Conservation (phyloP, 2,329 filamentous ascomycete species). For the Colletotrichum sp. region DNA sequence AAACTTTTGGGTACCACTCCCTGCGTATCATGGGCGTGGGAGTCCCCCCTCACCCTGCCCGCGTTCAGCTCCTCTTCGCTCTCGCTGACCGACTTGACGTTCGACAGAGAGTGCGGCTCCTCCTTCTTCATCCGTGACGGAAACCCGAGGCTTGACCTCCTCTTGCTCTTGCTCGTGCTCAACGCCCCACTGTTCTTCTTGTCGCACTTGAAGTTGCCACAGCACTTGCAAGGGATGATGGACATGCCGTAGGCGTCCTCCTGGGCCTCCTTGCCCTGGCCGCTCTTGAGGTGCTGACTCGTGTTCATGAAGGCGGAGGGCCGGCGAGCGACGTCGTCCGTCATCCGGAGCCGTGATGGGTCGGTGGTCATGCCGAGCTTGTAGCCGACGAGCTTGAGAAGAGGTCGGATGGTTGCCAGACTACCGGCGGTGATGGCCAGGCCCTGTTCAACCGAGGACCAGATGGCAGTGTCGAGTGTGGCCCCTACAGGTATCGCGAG, state of each 20-base stretch:
- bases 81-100: not conserved
- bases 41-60: not conserved
- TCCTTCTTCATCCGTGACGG: not conserved
- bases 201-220: not conserved
- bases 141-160: not conserved
- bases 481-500: constrained; percentile 27
- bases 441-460: constrained; percentile 51
- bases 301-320: not conserved
- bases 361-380: constrained; percentile 30
- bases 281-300: not conserved
- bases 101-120: not conserved
- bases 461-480: constrained; percentile 50
- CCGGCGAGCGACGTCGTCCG: not conserved
- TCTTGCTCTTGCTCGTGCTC: not conserved
- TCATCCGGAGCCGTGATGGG: not conserved
- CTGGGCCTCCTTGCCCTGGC: not conserved
- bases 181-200: not conserved
- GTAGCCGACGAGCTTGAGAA: constrained; percentile 37
- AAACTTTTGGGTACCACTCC: not conserved
- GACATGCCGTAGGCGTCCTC: not conserved
- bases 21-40: not conserved
- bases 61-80: constrained; percentile 9
- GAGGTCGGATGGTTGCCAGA: constrained; percentile 50
- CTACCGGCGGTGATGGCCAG: constrained; percentile 53
- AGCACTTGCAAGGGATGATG: not conserved